These are phyloP conservation scores for Annulohypoxylon bovei DNA, from an alignment of 495 filamentous ascomycete genomes.

Conservation along the genomic window DNA sequence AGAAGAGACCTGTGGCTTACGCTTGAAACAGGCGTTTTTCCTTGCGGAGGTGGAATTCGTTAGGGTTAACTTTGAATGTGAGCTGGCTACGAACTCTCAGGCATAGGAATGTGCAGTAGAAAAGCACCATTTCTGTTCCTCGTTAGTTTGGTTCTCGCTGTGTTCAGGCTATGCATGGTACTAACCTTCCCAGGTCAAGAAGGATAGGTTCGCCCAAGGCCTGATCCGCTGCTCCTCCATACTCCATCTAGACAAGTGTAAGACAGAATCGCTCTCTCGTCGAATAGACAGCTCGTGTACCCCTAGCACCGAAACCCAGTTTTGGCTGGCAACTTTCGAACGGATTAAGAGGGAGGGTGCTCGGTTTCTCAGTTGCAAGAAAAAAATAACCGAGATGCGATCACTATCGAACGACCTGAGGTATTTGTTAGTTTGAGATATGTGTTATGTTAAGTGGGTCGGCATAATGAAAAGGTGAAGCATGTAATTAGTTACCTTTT, in stretches of 20 bases:
- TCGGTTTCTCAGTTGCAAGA: conserved; percentile 52
- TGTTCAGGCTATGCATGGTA: not conserved
- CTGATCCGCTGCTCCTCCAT: conserved; percentile 53
- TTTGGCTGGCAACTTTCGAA: conserved; percentile 49
- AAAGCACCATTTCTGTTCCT: conserved; percentile 72
- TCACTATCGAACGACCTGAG: conserved; percentile 62
- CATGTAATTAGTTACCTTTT: conserved; percentile 51
- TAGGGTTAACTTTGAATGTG: conserved; percentile 59
- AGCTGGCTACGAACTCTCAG: conserved; percentile 74
- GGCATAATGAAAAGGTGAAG: not conserved
- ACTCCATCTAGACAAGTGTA: conserved; percentile 62
- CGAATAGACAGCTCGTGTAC: conserved; percentile 61
- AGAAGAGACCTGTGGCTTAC: conserved; percentile 54
- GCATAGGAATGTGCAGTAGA: conserved; percentile 79
- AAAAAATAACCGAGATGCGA: conserved; percentile 59
- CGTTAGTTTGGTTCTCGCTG: conserved; percentile 24
- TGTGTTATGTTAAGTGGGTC: not conserved
- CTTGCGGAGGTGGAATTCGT: conserved; percentile 68
- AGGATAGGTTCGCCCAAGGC: conserved; percentile 62
- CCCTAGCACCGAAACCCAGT: conserved; percentile 58
- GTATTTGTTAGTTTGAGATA: conserved; percentile 11
- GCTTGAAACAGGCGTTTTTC: conserved; percentile 77
- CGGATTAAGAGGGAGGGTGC: conserved; percentile 56
- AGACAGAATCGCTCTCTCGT: conserved; percentile 54
- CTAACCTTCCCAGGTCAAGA: conserved; percentile 66